Percentiles rank a stretch among this genome's conserved stretches.
Conservation (phyloP, 495 filamentous ascomycete species). For the Xylaria sp. region DNA sequence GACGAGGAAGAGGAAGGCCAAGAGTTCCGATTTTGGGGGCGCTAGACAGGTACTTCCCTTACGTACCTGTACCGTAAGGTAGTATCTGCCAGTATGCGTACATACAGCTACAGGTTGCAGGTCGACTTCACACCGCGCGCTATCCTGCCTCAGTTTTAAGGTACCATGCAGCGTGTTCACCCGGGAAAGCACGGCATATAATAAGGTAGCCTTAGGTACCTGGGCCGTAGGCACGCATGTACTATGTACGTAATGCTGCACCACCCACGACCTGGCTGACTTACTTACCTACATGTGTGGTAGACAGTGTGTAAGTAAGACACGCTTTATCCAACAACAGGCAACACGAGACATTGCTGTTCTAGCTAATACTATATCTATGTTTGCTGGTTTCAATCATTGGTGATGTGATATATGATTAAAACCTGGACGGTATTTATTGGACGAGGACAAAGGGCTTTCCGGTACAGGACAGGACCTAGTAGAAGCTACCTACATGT, state of each 20-base stretch:
- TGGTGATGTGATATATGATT: not conserved
- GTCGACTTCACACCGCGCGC: not conserved
- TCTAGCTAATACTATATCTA: not conserved
- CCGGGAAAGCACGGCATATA: constrained; percentile 5
- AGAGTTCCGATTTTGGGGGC: constrained; percentile 5
- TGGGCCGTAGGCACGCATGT: not conserved
- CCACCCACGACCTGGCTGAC: not conserved
- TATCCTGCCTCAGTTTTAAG: constrained; percentile 4
- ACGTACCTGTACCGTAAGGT: no score
- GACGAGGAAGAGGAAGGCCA: not conserved
- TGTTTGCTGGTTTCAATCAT: not conserved
- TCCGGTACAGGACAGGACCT: no score
- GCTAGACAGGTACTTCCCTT: no score
- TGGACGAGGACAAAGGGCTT: not conserved
- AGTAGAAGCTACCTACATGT: no score
- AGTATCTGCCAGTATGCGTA: no score
- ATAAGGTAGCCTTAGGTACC: not conserved
- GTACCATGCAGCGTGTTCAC: constrained; percentile 7
- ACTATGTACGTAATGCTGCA: not conserved
- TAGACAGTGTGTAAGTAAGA: not conserved
- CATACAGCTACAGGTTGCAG: no score
- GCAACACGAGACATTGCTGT: not conserved
- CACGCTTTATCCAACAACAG: not conserved
- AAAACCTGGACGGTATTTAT: not conserved
- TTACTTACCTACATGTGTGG: not conserved